phyloP scores from a whole-genome alignment of 1,139 yeast species.

The Hansenula lynferdii region DNA sequence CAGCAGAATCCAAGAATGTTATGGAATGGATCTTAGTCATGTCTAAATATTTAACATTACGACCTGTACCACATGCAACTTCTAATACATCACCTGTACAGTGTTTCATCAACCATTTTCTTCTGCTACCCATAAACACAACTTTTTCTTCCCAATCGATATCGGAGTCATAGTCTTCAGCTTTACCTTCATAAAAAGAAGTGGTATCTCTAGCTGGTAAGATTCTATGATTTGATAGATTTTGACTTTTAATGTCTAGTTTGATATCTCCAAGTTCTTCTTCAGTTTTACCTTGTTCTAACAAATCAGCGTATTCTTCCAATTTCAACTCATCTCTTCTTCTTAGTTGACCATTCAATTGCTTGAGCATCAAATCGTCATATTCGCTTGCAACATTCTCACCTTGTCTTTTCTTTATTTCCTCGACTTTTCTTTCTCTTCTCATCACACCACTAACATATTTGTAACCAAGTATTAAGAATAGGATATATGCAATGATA shows the following conservation, averaged over 20 bases:
- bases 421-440: slow-evolving; percentile 59
- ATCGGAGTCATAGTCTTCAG: slow-evolving; percentile 75
- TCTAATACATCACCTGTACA: slow-evolving; percentile 86
- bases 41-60: slow-evolving; percentile 75
- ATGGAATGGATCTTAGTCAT: slow-evolving; percentile 59
- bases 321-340: slow-evolving; percentile 53
- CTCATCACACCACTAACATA: slow-evolving; percentile 64
- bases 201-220: slow-evolving; percentile 80
- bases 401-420: slow-evolving; percentile 34
- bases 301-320: slow-evolving; percentile 46
- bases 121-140: slow-evolving; percentile 74
- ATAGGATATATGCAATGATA: slow-evolving; percentile 50
- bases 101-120: slow-evolving; percentile 80
- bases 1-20: slow-evolving; percentile 81
- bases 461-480: slow-evolving; percentile 55
- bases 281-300: slow-evolving; percentile 41
- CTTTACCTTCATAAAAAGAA: slow-evolving; percentile 71
- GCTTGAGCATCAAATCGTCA: slow-evolving; percentile 57
- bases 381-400: slow-evolving; percentile 44
- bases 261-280: slow-evolving; percentile 31
- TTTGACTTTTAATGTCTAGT: slow-evolving; percentile 51
- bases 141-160: slow-evolving; percentile 85
- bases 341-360: slow-evolving; percentile 37
- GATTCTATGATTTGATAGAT: slow-evolving; percentile 39
- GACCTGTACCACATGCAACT: slow-evolving; percentile 94